A percentile compares a stretch with the other conserved stretches of the same genome.
These are phyloP conservation scores for Neocucurbitaria cava DNA, from an alignment of 2,329 filamentous ascomycete species.

Conservation along the genomic window DNA sequence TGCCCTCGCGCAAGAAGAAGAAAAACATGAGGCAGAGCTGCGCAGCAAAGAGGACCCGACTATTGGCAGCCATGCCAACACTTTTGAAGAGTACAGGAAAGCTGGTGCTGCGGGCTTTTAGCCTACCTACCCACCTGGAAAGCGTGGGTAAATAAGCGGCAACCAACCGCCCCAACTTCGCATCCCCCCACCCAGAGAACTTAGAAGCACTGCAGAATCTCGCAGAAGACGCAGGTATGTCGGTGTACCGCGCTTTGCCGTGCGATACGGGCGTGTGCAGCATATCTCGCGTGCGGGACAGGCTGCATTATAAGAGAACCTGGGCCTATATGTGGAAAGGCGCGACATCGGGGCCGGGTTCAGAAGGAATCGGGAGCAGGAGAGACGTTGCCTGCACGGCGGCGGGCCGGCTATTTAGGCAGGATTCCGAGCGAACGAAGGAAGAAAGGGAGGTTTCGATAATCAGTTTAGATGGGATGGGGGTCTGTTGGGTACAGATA, in stretches of 20 bases:
- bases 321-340: not conserved
- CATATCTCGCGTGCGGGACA: not conserved
- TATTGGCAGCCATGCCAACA: slow-evolving; percentile 34
- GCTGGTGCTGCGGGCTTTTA: slow-evolving; percentile 43
- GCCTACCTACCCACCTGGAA: too few relatives aligned
- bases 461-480: slow-evolving; percentile 5
- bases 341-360: slow-evolving; percentile 21
- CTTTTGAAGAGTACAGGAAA: slow-evolving; percentile 57
- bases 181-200: not conserved
- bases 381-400: not conserved
- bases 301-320: slow-evolving; percentile 5
- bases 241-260: not conserved
- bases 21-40: slow-evolving; percentile 53
- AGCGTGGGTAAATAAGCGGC: too few relatives aligned
- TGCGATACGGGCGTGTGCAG: not conserved
- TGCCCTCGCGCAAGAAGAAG: slow-evolving; percentile 53
- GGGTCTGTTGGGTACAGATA: too few relatives aligned
- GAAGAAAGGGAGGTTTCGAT: slow-evolving; percentile 1
- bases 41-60: slow-evolving; percentile 35
- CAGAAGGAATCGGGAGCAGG: not conserved
- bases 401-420: slow-evolving; percentile 12
- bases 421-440: too few relatives aligned
- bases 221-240: not conserved
- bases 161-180: slow-evolving; percentile 3
- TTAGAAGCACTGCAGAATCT: not conserved